phyloP scores from a whole-genome alignment of 2,329 filamentous ascomycete genomes.

The Alternaria longipes region DNA sequence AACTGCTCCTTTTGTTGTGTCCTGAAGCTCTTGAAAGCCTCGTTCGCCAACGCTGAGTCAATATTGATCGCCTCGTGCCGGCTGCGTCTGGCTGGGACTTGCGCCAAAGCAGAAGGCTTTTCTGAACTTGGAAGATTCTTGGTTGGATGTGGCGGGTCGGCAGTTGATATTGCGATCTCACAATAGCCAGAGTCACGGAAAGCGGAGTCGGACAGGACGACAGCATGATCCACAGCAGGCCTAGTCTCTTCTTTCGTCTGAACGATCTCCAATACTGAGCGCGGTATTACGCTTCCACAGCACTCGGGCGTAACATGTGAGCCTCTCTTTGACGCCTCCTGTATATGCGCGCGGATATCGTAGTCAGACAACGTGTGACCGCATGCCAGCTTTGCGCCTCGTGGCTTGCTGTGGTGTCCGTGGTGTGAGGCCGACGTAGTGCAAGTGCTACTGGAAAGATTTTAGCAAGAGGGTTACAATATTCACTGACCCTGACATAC shows the following conservation, averaged over 20 bases:
- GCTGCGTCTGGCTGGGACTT: slow-evolving; percentile 15
- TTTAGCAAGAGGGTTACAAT: slow-evolving; percentile 23
- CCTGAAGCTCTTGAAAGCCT: slow-evolving; percentile 39
- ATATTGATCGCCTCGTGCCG: slow-evolving; percentile 32
- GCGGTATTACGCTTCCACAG: slow-evolving; percentile 54
- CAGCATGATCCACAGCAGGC: slow-evolving; percentile 28
- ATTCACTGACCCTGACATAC: slow-evolving; percentile 23
- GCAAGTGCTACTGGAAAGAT: slow-evolving; percentile 30
- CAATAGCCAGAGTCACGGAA: slow-evolving; percentile 40
- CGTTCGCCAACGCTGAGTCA: slow-evolving; percentile 34
- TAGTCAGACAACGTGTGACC: slow-evolving; percentile 43
- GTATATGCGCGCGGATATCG: slow-evolving; percentile 44
- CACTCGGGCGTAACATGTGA: slow-evolving; percentile 49
- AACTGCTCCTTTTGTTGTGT: slow-evolving; percentile 44
- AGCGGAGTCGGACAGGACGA: slow-evolving; percentile 5
- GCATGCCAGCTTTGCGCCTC: slow-evolving; percentile 40
- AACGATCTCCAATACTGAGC: slow-evolving; percentile 49
- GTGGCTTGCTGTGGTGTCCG: slow-evolving; percentile 34
- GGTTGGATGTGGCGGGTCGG: slow-evolving; percentile 26
- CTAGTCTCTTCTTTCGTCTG: slow-evolving; percentile 52
- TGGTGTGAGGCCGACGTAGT: slow-evolving; percentile 38
- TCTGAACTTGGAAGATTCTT: slow-evolving; percentile 15
- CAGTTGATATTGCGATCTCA: slow-evolving; percentile 36
- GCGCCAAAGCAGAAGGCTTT: slow-evolving; percentile 16
- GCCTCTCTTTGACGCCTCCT: slow-evolving; percentile 46